Evolutionary conservation across 1,284 basidiomycete species (phyloP), one percentile per base, ranked within the genome.

Genomic region (Rhodofomes roseus): DNA sequence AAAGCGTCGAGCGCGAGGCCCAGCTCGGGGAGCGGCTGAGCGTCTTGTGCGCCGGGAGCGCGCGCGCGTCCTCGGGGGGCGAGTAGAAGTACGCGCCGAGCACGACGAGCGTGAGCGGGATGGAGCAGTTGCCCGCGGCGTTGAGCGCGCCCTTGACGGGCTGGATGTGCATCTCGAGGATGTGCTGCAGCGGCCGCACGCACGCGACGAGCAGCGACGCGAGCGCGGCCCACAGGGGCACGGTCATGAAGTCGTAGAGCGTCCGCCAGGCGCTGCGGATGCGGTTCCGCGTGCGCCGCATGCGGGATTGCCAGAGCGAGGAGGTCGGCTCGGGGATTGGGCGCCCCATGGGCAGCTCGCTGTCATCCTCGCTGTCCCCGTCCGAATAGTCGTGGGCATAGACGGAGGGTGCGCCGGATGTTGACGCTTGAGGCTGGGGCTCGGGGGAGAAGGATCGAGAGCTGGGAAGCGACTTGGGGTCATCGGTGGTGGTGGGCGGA

Each of bases 61-160:
- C 39, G 8, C 31, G 11, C 36, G 3, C 31, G 37, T 55, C 29
- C 37, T 65, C 66, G 4, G 64, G 55, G n/a, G 74, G 69, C 6
- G 63, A 75, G 70, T 91, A 89, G 74, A 97, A 97, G 79, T 96
- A 97, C 7, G 92, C 94, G 18, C 95, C 95, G 46, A 98, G 86
- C 8, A 97, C 94, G 61, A 98, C 83, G 40, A 98, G 79, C 2
- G 95, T 97, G 25, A 97, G 72, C 0, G 95, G 95, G 64, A 98
- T 89, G 0, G 91, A 92, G 68, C 93, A 95, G 65, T 83, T 84
- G 1, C 93, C 93, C 0, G 90, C 88, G 27, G 80, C 77, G 23
- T 79, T 80, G 62, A 96, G 76, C 0, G 92, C 90, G 50, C 86
- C 84, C 67, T 88, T 91, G 58, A 95, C 74, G 0, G 92, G 88